Percentiles rank a stretch among this genome's conserved stretches.
Conservation (phyloP, 2,329 filamentous ascomycete genomes). For the Metarhizium brunneum region DNA sequence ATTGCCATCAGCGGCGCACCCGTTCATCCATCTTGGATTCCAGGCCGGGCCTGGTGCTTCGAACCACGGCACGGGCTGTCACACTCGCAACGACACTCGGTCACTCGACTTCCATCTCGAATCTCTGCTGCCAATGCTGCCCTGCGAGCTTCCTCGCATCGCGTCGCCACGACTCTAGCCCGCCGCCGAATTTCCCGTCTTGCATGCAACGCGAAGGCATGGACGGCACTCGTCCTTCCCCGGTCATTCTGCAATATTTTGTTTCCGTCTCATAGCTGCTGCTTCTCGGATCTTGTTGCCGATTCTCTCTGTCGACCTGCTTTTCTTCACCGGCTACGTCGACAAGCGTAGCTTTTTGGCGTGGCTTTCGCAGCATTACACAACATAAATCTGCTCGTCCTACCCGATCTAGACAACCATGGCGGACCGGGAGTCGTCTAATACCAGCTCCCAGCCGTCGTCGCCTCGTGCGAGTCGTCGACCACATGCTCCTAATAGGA, state of each 20-base stretch:
- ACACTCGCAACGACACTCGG: too few species aligned
- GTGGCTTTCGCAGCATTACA: not conserved
- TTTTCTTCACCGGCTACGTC: not conserved
- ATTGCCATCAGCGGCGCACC: too few species aligned
- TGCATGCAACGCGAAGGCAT: not conserved
- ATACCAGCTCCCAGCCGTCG: conserved; percentile 20
- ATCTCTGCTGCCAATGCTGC: not conserved
- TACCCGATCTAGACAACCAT: conserved; percentile 11
- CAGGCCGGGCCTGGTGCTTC: too few species aligned
- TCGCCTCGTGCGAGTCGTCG: conserved; percentile 24
- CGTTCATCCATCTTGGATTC: too few species aligned
- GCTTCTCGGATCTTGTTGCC: not conserved
- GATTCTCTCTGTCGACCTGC: not conserved
- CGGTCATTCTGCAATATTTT: not conserved
- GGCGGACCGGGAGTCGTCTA: conserved; percentile 19
- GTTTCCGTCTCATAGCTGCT: not conserved
- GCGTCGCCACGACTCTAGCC: not conserved
- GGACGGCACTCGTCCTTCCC: not conserved
- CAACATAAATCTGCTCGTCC: not conserved
- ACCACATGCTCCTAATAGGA: conserved; percentile 15
- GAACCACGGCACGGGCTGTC: too few species aligned
- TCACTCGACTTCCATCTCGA: too few species aligned
- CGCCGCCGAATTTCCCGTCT: not conserved
- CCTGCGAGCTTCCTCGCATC: not conserved
- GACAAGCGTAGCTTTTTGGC: not conserved